Evolutionary conservation across 1,284 basidiomycete species (phyloP).

Genomic region (Mycena citricolor): DNA sequence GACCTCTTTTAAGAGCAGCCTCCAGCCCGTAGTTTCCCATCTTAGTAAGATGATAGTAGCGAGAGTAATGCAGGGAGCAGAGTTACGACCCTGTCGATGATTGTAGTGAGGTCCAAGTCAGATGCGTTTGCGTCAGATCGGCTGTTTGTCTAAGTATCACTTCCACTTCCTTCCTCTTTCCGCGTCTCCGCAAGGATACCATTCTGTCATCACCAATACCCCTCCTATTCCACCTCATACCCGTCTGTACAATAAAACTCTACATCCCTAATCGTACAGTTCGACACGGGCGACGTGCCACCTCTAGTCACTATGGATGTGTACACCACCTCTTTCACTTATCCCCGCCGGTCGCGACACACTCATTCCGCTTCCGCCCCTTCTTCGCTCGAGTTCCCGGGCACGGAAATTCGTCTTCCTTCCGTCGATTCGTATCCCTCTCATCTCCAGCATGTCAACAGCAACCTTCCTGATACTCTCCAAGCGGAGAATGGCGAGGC

Average conservation of each 20-base stretch:
- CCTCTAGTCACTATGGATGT: conserved; percentile 69
- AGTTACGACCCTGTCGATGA: no score
- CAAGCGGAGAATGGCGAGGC: conserved; percentile 62
- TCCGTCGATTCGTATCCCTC: conserved; percentile 40
- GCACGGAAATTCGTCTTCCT: conserved; percentile 47
- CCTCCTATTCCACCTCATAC: conserved; percentile 32
- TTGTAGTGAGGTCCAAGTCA: no score
- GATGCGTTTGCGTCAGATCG: no score
- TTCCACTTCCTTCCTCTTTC: conserved; percentile 25
- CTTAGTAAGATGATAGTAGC: no score
- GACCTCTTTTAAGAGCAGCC: no score
- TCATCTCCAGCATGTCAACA: conserved; percentile 43
- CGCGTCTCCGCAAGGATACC: conserved; percentile 44
- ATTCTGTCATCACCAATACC: conserved; percentile 55
- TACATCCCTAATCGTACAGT: conserved; percentile 23
- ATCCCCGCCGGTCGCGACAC: conserved; percentile 75
- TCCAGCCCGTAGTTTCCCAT: no score
- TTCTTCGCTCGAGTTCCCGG: conserved; percentile 63
- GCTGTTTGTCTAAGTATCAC: conserved; percentile 16
- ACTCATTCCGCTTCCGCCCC: conserved; percentile 60
- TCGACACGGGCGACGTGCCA: conserved; percentile 13
- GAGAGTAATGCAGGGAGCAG: no score
- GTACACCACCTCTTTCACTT: conserved; percentile 89
- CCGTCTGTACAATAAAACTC: conserved; percentile 24
- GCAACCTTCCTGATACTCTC: conserved; percentile 45